A percentile compares a stretch with the other conserved stretches of the same genome.
phyloP scores from a whole-genome alignment of 148 eudicot genomes.

The Bassia scoparia region DNA sequence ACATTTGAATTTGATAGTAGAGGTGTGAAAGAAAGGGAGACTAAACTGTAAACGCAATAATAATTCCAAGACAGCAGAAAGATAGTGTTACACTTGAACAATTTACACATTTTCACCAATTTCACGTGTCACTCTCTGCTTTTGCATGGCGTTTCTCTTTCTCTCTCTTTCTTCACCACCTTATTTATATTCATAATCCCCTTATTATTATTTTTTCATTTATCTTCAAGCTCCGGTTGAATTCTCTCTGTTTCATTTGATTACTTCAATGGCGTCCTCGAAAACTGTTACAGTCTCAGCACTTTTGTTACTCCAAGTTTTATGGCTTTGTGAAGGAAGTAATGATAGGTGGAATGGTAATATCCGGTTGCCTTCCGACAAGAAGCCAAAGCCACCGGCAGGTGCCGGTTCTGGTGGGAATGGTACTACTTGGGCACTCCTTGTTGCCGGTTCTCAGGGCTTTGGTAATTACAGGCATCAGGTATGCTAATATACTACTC shows the following conservation, averaged over 20 bases:
- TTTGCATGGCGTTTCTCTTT: constrained; percentile 30
- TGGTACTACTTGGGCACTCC: constrained; percentile 66
- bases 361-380: constrained; percentile 40
- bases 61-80: too few species aligned
- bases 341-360: constrained; percentile 42
- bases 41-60: not conserved
- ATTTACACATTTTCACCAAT: too few species aligned
- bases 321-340: constrained; percentile 24
- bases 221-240: too few species aligned
- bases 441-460: constrained; percentile 72
- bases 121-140: constrained; percentile 33
- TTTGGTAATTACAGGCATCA: constrained; percentile 72
- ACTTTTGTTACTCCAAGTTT: constrained; percentile 8
- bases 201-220: too few species aligned
- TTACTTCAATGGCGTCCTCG: not conserved
- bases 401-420: constrained; percentile 13
- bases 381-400: not conserved
- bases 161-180: not conserved
- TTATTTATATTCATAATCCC: not conserved
- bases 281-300: not conserved
- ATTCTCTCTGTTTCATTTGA: too few species aligned
- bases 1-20: too few species aligned
- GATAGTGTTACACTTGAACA: too few species aligned
- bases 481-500: too few species aligned
- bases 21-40: constrained; percentile 13